These are phyloP conservation scores for Liquidambar formosana DNA, from an alignment of 164 flowering plant genomes.

Conservation along the genomic window DNA sequence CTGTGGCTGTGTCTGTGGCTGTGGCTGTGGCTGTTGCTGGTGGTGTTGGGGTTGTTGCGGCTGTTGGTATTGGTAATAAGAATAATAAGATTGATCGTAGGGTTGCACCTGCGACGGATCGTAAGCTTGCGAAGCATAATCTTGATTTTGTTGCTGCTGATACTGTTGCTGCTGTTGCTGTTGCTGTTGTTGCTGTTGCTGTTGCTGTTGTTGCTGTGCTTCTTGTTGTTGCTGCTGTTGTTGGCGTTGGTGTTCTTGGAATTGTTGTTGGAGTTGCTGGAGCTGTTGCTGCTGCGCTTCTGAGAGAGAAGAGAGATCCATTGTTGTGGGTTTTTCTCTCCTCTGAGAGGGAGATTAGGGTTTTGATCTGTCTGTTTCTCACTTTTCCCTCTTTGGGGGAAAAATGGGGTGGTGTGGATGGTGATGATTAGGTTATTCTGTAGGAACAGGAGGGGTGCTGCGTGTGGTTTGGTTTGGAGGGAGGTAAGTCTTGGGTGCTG, in stretches of 20 bases:
- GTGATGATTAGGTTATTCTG: no score
- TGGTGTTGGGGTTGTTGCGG: background rate
- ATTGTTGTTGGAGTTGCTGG: constrained; percentile 27
- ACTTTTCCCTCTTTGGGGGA: background rate
- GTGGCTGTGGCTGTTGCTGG: background rate
- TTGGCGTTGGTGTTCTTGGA: constrained; percentile 23
- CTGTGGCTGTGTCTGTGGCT: no score
- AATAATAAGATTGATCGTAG: background rate
- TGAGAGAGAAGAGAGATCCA: constrained; percentile 33
- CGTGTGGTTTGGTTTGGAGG: background rate
- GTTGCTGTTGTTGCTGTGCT: background rate
- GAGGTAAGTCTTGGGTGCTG: background rate
- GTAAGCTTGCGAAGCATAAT: background rate
- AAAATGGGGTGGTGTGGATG: background rate
- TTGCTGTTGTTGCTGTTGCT: background rate
- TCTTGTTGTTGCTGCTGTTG: constrained; percentile 13
- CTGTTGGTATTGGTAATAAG: background rate
- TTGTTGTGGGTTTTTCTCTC: background rate
- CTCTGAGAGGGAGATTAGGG: background rate
- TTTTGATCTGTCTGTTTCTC: background rate
- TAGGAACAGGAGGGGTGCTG: no score
- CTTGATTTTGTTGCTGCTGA: constrained; percentile 6
- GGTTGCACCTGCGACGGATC: constrained; percentile 4
- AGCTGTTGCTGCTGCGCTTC: constrained; percentile 32
- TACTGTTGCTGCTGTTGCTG: background rate